Conservation (phyloP, 495 filamentous ascomycete genomes). For the Neurospora sp. region DNA sequence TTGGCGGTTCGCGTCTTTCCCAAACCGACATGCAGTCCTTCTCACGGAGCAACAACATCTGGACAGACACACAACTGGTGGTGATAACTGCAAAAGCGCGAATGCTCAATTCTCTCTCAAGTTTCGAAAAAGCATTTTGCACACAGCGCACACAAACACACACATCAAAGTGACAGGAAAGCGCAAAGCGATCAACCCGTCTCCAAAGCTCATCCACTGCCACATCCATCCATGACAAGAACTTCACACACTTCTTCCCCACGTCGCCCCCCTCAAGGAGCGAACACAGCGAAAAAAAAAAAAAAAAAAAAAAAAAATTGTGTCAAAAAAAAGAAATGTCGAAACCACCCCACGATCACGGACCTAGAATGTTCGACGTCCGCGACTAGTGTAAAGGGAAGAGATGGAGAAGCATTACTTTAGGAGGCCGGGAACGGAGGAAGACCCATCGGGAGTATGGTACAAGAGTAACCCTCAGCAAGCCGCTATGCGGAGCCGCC, state of each 20-base stretch:
- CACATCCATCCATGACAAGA: neutral
- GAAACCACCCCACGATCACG: conserved; percentile 26
- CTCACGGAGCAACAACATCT: neutral
- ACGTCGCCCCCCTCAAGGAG: neutral
- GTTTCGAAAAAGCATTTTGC: neutral
- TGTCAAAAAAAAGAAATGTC: conserved; percentile 9
- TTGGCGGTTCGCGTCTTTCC: neutral
- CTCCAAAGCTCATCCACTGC: neutral
- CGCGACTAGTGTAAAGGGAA: conserved; percentile 15
- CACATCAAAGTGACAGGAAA: neutral
- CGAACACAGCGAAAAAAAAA: neutral
- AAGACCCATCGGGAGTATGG: conserved; percentile 18
- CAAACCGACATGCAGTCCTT: neutral
- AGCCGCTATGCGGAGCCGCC: conserved; percentile 26
- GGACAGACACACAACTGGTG: neutral
- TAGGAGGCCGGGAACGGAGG: conserved; percentile 32
- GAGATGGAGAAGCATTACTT: conserved; percentile 19
- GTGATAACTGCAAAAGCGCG: neutral
- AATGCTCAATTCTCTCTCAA: too few species aligned
- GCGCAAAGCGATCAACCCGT: neutral
- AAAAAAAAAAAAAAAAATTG: neutral
- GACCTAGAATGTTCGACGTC: conserved; percentile 17
- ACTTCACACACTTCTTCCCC: neutral
- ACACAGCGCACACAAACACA: neutral
- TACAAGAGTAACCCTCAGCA: conserved; percentile 26